These are phyloP conservation scores for Apiospora pterosperma DNA, from an alignment of 2,329 filamentous ascomycete genomes.

Conservation along the genomic window DNA sequence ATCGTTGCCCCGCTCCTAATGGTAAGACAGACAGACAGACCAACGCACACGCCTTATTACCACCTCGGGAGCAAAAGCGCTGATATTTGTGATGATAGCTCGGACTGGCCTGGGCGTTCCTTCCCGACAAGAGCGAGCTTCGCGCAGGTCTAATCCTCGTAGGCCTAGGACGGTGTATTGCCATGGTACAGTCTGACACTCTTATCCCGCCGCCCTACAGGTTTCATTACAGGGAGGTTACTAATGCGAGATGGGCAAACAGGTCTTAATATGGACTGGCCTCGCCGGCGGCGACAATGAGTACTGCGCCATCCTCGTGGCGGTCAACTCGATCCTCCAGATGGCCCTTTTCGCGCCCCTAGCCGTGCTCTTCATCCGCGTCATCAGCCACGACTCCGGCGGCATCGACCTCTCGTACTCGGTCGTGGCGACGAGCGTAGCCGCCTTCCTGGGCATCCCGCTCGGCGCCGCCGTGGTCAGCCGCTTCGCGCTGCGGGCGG, in stretches of 20 bases:
- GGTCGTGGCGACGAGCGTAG: slow-evolving; percentile 74
- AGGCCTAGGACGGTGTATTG: slow-evolving; percentile 80
- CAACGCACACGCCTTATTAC: not conserved
- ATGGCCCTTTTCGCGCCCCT: slow-evolving; percentile 71
- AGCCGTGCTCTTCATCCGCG: slow-evolving; percentile 64
- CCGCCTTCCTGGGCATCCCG: slow-evolving; percentile 81
- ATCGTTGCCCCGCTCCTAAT: slow-evolving; percentile 78
- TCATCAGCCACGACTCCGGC: slow-evolving; percentile 53
- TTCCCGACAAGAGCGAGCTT: slow-evolving; percentile 55
- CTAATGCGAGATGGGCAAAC: not conserved
- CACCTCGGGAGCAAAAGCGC: not conserved
- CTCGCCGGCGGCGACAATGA: slow-evolving; percentile 73
- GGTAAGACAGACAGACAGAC: slow-evolving; percentile 41
- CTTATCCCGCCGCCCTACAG: not conserved
- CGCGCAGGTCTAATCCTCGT: slow-evolving; percentile 75
- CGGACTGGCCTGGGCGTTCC: slow-evolving; percentile 64
- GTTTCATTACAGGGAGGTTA: not conserved
- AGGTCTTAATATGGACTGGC: slow-evolving; percentile 69
- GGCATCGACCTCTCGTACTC: slow-evolving; percentile 50
- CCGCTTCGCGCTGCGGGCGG: slow-evolving; percentile 55
- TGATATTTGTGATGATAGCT: slow-evolving; percentile 37
- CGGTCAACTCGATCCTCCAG: slow-evolving; percentile 71
- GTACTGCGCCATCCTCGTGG: slow-evolving; percentile 80
- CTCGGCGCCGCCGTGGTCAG: slow-evolving; percentile 77
- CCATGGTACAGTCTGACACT: slow-evolving; percentile 59